These are phyloP conservation scores for Podaxis sp. DNA, from an alignment of 768 basidiomycete genomes.

Conservation along the genomic window DNA sequence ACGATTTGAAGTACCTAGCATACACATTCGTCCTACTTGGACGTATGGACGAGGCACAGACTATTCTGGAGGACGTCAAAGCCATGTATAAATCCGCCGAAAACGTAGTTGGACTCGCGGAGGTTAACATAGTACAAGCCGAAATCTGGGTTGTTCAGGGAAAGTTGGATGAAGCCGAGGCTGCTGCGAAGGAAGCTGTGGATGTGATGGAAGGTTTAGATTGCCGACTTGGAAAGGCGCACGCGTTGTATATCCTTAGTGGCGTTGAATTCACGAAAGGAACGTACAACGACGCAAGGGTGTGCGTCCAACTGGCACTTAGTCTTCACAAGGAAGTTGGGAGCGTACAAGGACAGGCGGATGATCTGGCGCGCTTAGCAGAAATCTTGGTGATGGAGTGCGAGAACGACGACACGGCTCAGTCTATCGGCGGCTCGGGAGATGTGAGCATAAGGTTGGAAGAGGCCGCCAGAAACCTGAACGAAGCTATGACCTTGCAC, in stretches of 20 bases:
- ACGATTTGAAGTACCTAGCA: slow-evolving; percentile 12
- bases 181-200: background rate
- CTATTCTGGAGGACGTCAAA: slow-evolving; percentile 3
- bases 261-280: slow-evolving; percentile 23
- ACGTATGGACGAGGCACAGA: slow-evolving; percentile 1
- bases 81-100: slow-evolving; percentile 1
- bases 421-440: background rate
- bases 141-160: slow-evolving; percentile 5
- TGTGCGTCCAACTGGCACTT: slow-evolving; percentile 15
- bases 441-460: background rate
- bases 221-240: slow-evolving; percentile 8
- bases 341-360: slow-evolving; percentile 21
- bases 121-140: background rate
- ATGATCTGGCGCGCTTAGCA: slow-evolving; percentile 15
- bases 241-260: slow-evolving; percentile 6
- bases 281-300: slow-evolving; percentile 20
- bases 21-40: slow-evolving; percentile 1
- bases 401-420: background rate
- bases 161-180: slow-evolving; percentile 1
- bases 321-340: slow-evolving; percentile 19
- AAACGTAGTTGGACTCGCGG: slow-evolving; percentile 4
- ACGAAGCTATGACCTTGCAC: background rate
- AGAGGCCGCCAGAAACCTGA: background rate
- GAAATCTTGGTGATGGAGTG: background rate
- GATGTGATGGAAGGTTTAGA: background rate